These are phyloP conservation scores for Rhizopogon sp. DNA, from an alignment of 768 basidiomycete species.

Conservation along the genomic window DNA sequence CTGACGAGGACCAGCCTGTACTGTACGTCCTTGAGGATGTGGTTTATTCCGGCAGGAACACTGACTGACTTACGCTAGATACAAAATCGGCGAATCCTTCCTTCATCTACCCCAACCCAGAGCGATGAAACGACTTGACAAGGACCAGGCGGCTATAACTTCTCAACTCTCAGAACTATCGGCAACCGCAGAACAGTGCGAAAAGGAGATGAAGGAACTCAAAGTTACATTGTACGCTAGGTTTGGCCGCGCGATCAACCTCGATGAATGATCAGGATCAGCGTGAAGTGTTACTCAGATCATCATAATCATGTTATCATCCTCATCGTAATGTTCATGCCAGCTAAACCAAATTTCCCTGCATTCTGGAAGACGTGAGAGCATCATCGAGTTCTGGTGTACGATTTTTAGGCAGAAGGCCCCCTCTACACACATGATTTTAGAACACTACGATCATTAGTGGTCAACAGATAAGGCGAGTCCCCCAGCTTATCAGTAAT, in stretches of 20 bases:
- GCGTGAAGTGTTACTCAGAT: background rate
- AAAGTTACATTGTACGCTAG: constrained; percentile 83
- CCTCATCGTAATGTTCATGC: background rate
- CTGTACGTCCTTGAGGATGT: constrained; percentile 43
- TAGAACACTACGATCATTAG: too few species aligned
- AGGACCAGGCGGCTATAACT: constrained; percentile 58
- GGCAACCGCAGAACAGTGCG: constrained; percentile 55
- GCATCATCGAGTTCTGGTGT: background rate
- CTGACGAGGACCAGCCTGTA: constrained; percentile 78
- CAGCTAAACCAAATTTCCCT: background rate
- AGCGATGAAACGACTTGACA: constrained; percentile 69
- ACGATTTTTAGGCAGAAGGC: too few species aligned
- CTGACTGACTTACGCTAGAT: constrained; percentile 39
- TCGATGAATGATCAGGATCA: constrained; percentile 55
- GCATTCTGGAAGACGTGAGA: too few species aligned
- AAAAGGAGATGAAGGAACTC: constrained; percentile 72
- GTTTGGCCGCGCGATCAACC: constrained; percentile 90
- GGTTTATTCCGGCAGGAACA: background rate
- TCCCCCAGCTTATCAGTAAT: too few species aligned
- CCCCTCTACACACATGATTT: too few species aligned
- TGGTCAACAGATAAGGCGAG: too few species aligned
- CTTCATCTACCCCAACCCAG: constrained; percentile 67
- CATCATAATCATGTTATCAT: background rate
- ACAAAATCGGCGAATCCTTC: constrained; percentile 88
- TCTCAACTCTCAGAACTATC: constrained; percentile 47